phyloP scores from a whole-genome alignment of 139 green algal species.

The Asterochloris erici region DNA sequence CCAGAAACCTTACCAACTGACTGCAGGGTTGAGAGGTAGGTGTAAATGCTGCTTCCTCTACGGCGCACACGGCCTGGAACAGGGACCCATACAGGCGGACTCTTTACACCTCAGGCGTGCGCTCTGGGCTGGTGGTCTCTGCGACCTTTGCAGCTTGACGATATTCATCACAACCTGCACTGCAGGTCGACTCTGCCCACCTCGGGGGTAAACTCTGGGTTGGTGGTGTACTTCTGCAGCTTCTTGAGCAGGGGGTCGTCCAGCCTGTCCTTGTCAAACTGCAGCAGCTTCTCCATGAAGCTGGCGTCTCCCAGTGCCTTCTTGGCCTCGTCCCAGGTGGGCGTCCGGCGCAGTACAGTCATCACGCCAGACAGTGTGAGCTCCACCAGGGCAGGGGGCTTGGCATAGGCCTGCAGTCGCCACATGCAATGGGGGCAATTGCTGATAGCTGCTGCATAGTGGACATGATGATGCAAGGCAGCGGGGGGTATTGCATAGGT shows the following conservation, averaged over 20 bases:
- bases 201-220: constrained; percentile 65
- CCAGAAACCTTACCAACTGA: constrained; percentile 46
- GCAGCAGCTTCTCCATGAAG: constrained; percentile 45
- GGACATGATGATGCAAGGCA: too few relatives aligned
- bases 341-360: constrained; percentile 67
- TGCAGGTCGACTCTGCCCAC: not conserved
- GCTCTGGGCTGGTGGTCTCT: too few relatives aligned
- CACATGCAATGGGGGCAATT: too few relatives aligned
- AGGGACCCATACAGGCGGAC: too few relatives aligned
- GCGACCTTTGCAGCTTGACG: too few relatives aligned
- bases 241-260: constrained; percentile 54
- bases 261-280: constrained; percentile 62
- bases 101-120: too few relatives aligned
- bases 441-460: too few relatives aligned
- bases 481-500: too few relatives aligned
- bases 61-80: too few relatives aligned
- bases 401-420: constrained; percentile 47
- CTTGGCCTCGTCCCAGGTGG: constrained; percentile 77
- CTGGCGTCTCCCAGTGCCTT: constrained; percentile 38
- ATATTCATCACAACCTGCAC: not conserved
- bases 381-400: constrained; percentile 81
- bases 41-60: too few relatives aligned
- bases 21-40: not conserved
- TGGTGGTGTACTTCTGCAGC: constrained; percentile 58
- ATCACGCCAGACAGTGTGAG: constrained; percentile 66